phyloP scores from a whole-genome alignment of 1,139 yeast species.

The Diutina catenulata region DNA sequence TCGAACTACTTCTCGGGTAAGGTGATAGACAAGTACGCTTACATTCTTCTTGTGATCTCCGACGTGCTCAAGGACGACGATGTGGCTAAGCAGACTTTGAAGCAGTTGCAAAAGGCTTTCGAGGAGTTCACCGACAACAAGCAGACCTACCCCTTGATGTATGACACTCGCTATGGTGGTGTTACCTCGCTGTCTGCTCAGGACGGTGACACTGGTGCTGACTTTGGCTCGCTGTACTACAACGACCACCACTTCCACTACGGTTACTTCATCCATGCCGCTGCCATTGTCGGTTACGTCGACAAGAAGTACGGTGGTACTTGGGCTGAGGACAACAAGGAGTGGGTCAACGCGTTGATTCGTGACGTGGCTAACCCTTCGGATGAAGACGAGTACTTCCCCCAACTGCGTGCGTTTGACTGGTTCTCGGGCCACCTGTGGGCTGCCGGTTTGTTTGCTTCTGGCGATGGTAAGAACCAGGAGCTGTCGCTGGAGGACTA shows the following conservation, averaged over 20 bases:
- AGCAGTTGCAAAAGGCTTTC: conserved; percentile 42
- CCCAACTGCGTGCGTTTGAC: conserved; percentile 67
- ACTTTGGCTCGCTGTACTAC: conserved; percentile 55
- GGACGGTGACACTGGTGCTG: conserved; percentile 26
- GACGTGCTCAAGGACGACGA: conserved; percentile 46
- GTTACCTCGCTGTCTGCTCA: conserved; percentile 53
- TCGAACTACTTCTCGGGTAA: conserved; percentile 61
- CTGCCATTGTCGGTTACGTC: conserved; percentile 60
- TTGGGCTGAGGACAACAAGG: conserved; percentile 10
- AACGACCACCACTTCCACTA: conserved; percentile 76
- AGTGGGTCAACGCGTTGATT: conserved; percentile 52
- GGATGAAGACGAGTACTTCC: conserved; percentile 49
- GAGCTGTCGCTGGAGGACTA: conserved; percentile 76
- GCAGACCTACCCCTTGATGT: conserved; percentile 50
- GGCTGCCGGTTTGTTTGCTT: conserved; percentile 64
- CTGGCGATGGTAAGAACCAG: conserved; percentile 70
- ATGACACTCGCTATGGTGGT: conserved; percentile 59
- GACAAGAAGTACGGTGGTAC: conserved; percentile 29
- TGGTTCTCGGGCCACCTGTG: conserved; percentile 80
- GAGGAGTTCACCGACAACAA: conserved; percentile 34
- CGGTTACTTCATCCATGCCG: conserved; percentile 68
- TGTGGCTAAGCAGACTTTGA: conserved; percentile 36
- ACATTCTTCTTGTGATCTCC: conserved; percentile 50
- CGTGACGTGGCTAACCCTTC: conserved; percentile 76
- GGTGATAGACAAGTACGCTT: conserved; percentile 64